phyloP scores from a whole-genome alignment of 495 filamentous ascomycete genomes.

The Aspergillus taichungensis region DNA sequence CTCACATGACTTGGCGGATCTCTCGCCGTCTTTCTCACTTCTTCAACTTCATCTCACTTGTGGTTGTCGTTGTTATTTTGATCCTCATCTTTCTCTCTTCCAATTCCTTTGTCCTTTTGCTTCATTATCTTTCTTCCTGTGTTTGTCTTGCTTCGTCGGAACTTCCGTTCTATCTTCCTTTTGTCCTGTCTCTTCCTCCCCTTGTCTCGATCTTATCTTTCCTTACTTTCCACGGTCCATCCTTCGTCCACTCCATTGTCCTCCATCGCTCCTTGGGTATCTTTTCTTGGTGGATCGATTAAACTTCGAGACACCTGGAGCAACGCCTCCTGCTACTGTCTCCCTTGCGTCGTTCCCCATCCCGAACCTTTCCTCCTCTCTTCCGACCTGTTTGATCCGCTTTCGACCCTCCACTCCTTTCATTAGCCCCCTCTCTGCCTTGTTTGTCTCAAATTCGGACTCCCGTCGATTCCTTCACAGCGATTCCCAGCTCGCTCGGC shows the following conservation, averaged over 20 bases:
- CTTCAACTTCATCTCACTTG: too few species aligned
- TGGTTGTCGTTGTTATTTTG: too few species aligned
- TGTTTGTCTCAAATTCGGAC: not conserved
- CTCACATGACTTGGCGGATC: too few species aligned
- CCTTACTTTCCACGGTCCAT: not conserved
- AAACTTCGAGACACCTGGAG: not conserved
- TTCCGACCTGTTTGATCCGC: not conserved
- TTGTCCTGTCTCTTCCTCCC: not conserved
- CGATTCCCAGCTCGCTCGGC: too few species aligned
- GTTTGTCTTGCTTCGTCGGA: conserved; percentile 2
- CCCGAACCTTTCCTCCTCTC: conserved; percentile 5
- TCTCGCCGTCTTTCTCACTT: not conserved
- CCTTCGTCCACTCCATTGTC: not conserved
- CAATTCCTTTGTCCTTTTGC: conserved; percentile 4
- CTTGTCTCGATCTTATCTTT: conserved; percentile 3
- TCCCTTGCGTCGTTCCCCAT: conserved; percentile 11
- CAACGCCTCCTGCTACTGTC: conserved; percentile 1
- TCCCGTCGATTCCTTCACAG: too few species aligned
- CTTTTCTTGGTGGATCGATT: too few species aligned
- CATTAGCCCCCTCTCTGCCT: too few species aligned
- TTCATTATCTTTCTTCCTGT: conserved; percentile 3
- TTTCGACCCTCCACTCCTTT: not conserved
- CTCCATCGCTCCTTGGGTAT: not conserved
- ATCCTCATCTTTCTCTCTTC: conserved; percentile 2
- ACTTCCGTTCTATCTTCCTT: not conserved